Conservation (phyloP, 345 rosid genomes). For the Melaleuca alternifolia region DNA sequence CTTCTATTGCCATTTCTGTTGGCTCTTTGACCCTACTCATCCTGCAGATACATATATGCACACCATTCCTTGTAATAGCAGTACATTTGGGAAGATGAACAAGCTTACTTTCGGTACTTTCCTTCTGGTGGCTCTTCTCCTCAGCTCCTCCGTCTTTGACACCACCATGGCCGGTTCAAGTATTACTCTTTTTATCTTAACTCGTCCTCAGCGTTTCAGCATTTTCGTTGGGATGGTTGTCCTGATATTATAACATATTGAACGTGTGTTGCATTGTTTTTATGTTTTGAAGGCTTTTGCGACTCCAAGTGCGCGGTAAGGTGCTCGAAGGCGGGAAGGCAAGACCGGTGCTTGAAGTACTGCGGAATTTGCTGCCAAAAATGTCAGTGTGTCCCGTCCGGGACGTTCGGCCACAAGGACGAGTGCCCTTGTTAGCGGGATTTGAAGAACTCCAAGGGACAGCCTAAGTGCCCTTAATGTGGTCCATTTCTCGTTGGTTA, state of each 20-base stretch:
- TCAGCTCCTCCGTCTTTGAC: not conserved
- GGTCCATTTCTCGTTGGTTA: not conserved
- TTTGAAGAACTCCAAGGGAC: conserved; percentile 36
- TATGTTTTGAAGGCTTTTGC: conserved; percentile 9
- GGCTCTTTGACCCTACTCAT: not conserved
- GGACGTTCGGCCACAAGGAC: conserved; percentile 54
- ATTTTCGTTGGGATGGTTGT: not conserved
- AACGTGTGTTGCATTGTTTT: not conserved
- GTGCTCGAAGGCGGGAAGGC: conserved; percentile 42
- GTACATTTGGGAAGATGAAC: not conserved
- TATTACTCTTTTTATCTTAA: not conserved
- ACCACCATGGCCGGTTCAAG: not conserved
- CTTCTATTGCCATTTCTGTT: not conserved
- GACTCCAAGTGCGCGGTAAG: conserved; percentile 37
- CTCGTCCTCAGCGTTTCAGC: not conserved
- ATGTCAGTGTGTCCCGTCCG: conserved; percentile 75
- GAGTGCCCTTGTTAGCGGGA: conserved; percentile 65
- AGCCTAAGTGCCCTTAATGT: conserved; percentile 53
- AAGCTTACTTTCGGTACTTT: not conserved
- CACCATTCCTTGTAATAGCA: not conserved
- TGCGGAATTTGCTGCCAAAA: conserved; percentile 59
- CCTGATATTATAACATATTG: too few species aligned
- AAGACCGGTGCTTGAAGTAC: conserved; percentile 59
- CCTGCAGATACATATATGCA: not conserved
- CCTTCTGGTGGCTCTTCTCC: not conserved